Conservation (phyloP, 1,284 basidiomycete genomes). For the Naganishia cerealis region DNA sequence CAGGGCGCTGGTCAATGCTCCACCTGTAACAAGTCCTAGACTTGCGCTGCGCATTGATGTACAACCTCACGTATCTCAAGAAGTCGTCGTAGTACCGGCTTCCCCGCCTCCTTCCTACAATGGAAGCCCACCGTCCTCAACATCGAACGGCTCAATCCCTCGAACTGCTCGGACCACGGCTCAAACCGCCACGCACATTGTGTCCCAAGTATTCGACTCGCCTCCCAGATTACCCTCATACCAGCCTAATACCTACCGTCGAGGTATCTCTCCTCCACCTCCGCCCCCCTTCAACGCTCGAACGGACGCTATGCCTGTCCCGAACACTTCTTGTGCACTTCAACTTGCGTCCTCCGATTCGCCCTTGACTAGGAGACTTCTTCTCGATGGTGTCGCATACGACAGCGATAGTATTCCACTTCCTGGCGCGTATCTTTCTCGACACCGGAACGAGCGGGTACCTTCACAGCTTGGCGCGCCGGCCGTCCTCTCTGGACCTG, state of each 20-base stretch:
- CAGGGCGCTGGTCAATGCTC: constrained; percentile 9
- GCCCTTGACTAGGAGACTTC: not conserved
- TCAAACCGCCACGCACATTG: not conserved
- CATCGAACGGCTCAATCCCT: not conserved
- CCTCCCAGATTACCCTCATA: constrained; percentile 17
- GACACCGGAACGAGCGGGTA: not conserved
- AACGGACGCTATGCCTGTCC: constrained; percentile 14
- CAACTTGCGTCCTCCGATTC: not conserved
- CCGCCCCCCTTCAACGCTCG: constrained; percentile 25
- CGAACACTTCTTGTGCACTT: not conserved
- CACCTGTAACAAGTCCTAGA: not conserved
- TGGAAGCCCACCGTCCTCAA: not conserved
- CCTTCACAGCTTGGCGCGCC: not conserved
- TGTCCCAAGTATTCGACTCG: not conserved
- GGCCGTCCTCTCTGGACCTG: not conserved
- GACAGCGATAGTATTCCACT: not conserved
- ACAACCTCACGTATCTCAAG: not conserved
- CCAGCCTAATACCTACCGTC: constrained; percentile 22
- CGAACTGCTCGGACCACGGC: not conserved
- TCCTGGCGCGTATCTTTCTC: not conserved
- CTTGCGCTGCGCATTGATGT: not conserved
- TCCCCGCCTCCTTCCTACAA: constrained; percentile 19
- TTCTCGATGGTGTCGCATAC: not conserved
- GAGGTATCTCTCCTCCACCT: constrained; percentile 23
- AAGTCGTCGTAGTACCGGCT: constrained; percentile 2